Percentiles rank a stretch among this genome's conserved stretches.
These are phyloP conservation scores for Blastomyces gilchristii DNA, from an alignment of 2,329 filamentous ascomycete species.

Conservation along the genomic window DNA sequence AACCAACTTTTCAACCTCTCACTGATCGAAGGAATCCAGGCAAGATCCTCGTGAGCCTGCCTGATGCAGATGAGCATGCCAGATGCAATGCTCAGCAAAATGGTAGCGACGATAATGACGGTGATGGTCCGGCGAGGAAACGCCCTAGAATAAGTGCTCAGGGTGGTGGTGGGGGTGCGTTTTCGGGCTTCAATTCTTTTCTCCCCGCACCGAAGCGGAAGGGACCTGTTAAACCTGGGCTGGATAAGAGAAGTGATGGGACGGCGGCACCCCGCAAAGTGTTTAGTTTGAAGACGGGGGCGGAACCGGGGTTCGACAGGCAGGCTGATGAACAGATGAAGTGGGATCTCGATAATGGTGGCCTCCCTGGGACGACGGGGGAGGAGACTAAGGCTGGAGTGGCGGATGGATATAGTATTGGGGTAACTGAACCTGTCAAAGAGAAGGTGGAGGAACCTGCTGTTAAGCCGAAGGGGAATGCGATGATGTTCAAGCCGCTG, in stretches of 20 bases:
- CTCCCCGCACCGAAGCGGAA: conserved; percentile 68
- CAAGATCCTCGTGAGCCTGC: conserved; percentile 74
- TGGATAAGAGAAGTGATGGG: conserved; percentile 21
- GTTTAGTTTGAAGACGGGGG: conserved; percentile 70
- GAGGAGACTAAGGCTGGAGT: conserved; percentile 17
- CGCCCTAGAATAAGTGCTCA: conserved; percentile 50
- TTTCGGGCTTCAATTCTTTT: conserved; percentile 76
- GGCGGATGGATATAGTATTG: background rate
- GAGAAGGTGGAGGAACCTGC: conserved; percentile 20
- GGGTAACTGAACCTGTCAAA: conserved; percentile 19
- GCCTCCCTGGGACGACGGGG: conserved; percentile 29
- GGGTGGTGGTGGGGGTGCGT: conserved; percentile 54
- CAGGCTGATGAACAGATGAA: conserved; percentile 39
- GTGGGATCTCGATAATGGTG: conserved; percentile 21
- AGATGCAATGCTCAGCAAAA: conserved; percentile 30
- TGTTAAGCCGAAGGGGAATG: conserved; percentile 57
- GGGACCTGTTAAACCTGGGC: conserved; percentile 13
- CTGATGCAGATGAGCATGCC: conserved; percentile 40
- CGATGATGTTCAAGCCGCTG: conserved; percentile 79
- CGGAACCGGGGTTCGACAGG: conserved; percentile 69
- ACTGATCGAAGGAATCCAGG: conserved; percentile 70
- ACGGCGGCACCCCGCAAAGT: conserved; percentile 41
- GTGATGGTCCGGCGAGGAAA: conserved; percentile 57
- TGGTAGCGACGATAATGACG: conserved; percentile 36
- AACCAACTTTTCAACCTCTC: conserved; percentile 57